Base-by-base conservation (phyloP, 495 filamentous ascomycete genomes). In the Bacidia gigantensis region DNA sequence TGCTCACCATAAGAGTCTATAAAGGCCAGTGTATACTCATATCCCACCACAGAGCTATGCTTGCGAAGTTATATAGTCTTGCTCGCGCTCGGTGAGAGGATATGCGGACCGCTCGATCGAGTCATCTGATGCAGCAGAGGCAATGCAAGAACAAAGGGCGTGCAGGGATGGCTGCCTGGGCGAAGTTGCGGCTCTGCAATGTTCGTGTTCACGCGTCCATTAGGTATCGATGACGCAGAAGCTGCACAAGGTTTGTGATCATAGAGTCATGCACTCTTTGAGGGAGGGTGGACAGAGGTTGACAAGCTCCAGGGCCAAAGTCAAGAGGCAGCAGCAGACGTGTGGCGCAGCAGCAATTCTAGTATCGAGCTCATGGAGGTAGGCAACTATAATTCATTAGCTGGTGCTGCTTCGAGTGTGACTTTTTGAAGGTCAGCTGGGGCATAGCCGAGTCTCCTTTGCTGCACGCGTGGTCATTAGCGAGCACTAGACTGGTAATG, bases 1-100 rank as follows among this genome's bases (percentile, higher is more conserved):
- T 43, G 32, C 56, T 24, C 47, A 58, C 56, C 56, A 58, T 58
- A 29, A 51, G 51, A 1, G 35, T n/a, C 43, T 49, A 51, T 51
- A 38, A 9, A 38, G 47, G 20, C 14, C 22, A 17, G 21, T n/a
- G 44, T 21, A 12, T 50, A n/a, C 14, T 49, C 14, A 26, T 17
- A 26, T 24, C 24, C 12, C 1, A 12, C 46, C 2, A 3, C 22
- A 14, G 29, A 7, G 0, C 14, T 10, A 9, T 21, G 22, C 25
- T 38, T n/a, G 3, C 10, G 26, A 38, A 21, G 3, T 3, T 50
- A 35, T 35, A 50, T 50, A 50, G 22, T 17, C 14, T 25, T 35
- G 25, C 23, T 17, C 17, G 14, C 29, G 11, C 25, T 49, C 10
- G 46, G 23, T 49, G 46, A 25, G 22, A 20, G 25, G 47, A 17